phyloP scores from a whole-genome alignment of 345 rosid species.

The Rhizophora apiculata region DNA sequence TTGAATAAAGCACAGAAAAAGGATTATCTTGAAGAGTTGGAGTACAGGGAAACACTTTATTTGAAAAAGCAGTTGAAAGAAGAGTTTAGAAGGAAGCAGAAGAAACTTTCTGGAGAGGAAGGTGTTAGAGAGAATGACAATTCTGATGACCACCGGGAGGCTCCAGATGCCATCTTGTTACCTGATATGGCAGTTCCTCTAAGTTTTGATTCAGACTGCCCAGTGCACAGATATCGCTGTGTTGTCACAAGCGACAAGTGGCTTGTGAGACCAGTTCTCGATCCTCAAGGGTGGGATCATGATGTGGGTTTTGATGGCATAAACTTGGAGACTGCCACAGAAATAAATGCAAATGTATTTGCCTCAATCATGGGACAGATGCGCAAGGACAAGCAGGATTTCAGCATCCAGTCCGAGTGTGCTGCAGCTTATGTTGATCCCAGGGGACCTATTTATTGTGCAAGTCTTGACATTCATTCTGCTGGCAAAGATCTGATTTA shows the following conservation, averaged over 20 bases:
- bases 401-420: constrained; percentile 73
- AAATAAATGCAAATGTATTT: constrained; percentile 42
- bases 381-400: constrained; percentile 73
- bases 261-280: constrained; percentile 77
- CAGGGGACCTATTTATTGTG: constrained; percentile 47
- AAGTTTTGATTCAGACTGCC: constrained; percentile 72
- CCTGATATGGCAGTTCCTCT: constrained; percentile 86
- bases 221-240: constrained; percentile 62
- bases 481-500: constrained; percentile 69
- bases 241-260: constrained; percentile 53
- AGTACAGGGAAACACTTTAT: constrained; percentile 78
- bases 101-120: constrained; percentile 40
- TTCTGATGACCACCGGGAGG: constrained; percentile 29
- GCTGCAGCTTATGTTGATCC: constrained; percentile 53
- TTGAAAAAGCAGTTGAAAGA: constrained; percentile 83
- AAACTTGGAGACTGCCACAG: constrained; percentile 66
- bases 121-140: constrained; percentile 23
- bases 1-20: constrained; percentile 65
- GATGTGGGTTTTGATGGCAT: constrained; percentile 93
- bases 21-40: constrained; percentile 85
- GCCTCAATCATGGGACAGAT: constrained; percentile 66
- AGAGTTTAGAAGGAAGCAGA: constrained; percentile 48
- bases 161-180: constrained; percentile 52
- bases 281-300: constrained; percentile 94
- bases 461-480: constrained; percentile 75